phyloP scores from a whole-genome alignment of 352 stramenopile species.

The Globisporangium iwayamae region DNA sequence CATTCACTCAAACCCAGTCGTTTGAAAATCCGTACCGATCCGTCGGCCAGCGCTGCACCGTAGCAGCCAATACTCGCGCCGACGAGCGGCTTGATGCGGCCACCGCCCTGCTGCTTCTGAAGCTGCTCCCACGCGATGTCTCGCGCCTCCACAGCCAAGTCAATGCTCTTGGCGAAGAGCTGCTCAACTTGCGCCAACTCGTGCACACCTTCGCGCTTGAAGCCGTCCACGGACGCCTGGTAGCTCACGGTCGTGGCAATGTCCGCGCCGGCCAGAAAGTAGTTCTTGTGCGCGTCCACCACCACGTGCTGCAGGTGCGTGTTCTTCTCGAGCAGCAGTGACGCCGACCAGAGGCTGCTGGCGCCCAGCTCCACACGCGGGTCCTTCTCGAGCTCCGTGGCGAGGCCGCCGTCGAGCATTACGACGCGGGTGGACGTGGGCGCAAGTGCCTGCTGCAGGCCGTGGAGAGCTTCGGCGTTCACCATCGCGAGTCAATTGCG shows the following conservation, averaged over 20 bases:
- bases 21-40: conserved; percentile 48
- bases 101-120: conserved; percentile 19
- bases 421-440: conserved; percentile 33
- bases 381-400: conserved; percentile 77
- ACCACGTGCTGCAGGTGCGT: conserved; percentile 52
- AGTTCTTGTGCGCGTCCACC: conserved; percentile 62
- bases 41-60: conserved; percentile 75
- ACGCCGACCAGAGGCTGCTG: conserved; percentile 69
- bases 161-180: conserved; percentile 73
- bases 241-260: conserved; percentile 83
- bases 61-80: conserved; percentile 86
- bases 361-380: conserved; percentile 47
- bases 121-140: conserved; percentile 52
- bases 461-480: conserved; percentile 23
- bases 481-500: conserved; percentile 15
- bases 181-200: conserved; percentile 41
- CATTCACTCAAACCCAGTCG: background rate
- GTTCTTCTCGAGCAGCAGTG: conserved; percentile 60
- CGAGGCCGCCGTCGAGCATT: conserved; percentile 72
- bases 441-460: conserved; percentile 30
- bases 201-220: conserved; percentile 61
- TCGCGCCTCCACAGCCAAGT: conserved; percentile 61
- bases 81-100: conserved; percentile 63
- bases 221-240: conserved; percentile 82
- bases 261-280: conserved; percentile 75